phyloP scores from a whole-genome alignment of 257 asterid species.

The Lantana camara region DNA sequence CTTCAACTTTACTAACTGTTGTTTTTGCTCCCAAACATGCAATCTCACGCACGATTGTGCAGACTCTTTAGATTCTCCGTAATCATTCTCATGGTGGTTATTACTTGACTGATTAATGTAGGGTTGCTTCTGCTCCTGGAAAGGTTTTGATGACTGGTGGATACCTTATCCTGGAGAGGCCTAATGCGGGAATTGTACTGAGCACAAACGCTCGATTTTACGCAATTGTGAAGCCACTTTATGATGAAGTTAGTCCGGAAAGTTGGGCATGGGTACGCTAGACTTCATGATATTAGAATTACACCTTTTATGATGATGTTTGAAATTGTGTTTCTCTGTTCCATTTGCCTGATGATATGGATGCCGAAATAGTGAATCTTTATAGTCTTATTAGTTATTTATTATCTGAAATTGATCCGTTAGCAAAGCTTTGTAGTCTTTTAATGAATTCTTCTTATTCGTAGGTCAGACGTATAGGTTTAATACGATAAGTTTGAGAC shows the following conservation, averaged over 20 bases:
- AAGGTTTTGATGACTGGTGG: constrained; percentile 99
- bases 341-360: not conserved
- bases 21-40: not conserved
- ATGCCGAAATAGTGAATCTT: constrained; percentile 6
- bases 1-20: not conserved
- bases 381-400: not conserved
- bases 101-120: constrained; percentile 35
- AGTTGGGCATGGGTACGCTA: constrained; percentile 88
- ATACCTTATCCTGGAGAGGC: constrained; percentile 94
- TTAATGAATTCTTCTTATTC: not conserved
- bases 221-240: constrained; percentile 83
- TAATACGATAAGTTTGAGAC: not conserved
- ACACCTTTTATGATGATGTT: constrained; percentile 2
- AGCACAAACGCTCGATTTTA: constrained; percentile 97
- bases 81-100: constrained; percentile 26
- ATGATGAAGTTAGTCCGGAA: constrained; percentile 63
- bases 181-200: constrained; percentile 92
- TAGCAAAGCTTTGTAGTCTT: no score
- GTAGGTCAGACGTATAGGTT: not conserved
- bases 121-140: constrained; percentile 99
- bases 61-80: constrained; percentile 1
- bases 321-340: not conserved
- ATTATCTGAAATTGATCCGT: not conserved
- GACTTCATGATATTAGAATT: not conserved
- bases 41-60: not conserved